Base-by-base conservation (phyloP, 2,329 filamentous ascomycete species). In the Cyphellophora europaea region DNA sequence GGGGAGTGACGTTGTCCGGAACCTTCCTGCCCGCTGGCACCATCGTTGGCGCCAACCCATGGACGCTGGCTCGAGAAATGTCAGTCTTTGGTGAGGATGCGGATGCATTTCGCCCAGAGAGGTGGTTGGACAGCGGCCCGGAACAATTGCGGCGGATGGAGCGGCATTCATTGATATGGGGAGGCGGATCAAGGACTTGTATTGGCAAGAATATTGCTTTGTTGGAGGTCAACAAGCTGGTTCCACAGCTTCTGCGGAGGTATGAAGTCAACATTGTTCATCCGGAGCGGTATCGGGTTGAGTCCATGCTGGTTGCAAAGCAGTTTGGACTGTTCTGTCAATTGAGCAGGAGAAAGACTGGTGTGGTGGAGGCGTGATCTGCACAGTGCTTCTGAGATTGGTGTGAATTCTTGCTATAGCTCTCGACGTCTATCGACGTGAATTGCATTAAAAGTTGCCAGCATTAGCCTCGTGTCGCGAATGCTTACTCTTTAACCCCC, bases 31-130 rank as follows among this genome's bases (percentile, higher is more conserved):
- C 71, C 3, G 80, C 74, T 2, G 81, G 80, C 5, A 83, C 80
- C 0, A 77, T 82, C 39, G 78, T 86, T 1, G 82, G 81, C 3
- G 81, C 75, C 52, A 83, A 75, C 33, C 73, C 81, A 0, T 87
- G 80, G 79, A 73, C 85, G 12, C 63, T 87, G 19, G 81, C 87
- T 48, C 69, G 78, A 2, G 33, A 37, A 10, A 28, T n/a, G n/a
- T 72, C 77, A 35, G 65, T 85, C 14, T 88, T 82, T 48, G 82
- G 82, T 2, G 53, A 64, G 0, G 77, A 86, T 42, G 73, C 73
- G 0, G 74, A 84, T 2, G 36, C 27, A 5, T 73, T 72, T 48
- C 43, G 49, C 11, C 69, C 70, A 0, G 66, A 70, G 33, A 53
- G 70, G 32, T 73, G 69, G 69, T 38, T 63, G 2, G 44, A 59